phyloP scores from a whole-genome alignment of 768 basidiomycete species.

The Dioszegia hungarica region DNA sequence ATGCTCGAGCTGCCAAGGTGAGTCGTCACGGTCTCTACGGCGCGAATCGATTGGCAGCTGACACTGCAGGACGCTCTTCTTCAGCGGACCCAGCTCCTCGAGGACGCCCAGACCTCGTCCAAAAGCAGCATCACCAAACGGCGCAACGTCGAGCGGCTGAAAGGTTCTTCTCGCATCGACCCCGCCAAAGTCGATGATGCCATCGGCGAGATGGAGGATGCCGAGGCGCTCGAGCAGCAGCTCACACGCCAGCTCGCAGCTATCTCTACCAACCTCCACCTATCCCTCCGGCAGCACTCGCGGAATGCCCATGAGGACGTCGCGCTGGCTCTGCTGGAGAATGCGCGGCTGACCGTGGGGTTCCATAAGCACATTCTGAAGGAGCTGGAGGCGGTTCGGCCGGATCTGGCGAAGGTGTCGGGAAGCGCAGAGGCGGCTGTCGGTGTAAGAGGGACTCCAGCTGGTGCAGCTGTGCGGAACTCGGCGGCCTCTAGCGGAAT shows the following conservation, averaged over 20 bases:
- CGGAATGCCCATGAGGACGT: constrained; percentile 85
- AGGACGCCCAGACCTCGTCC: constrained; percentile 89
- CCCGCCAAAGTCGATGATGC: constrained; percentile 56
- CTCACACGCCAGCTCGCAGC: constrained; percentile 81
- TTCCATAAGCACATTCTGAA: constrained; percentile 83
- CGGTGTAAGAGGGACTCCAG: background rate
- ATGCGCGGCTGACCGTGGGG: constrained; percentile 83
- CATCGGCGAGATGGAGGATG: constrained; percentile 51
- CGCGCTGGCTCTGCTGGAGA: constrained; percentile 81
- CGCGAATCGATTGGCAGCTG: background rate
- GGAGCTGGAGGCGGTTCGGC: constrained; percentile 77
- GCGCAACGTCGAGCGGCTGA: constrained; percentile 64
- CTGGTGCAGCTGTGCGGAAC: too few species aligned
- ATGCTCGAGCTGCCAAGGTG: constrained; percentile 87
- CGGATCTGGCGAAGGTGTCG: constrained; percentile 58
- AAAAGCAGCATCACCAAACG: constrained; percentile 91
- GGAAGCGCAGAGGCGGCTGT: background rate
- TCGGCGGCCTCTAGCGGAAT: too few species aligned
- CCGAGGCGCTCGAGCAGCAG: constrained; percentile 79
- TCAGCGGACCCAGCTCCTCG: constrained; percentile 82
- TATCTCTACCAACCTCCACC: constrained; percentile 89
- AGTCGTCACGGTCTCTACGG: background rate
- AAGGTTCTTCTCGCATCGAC: constrained; percentile 57
- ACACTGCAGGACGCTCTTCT: constrained; percentile 59
- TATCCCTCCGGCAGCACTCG: constrained; percentile 76